Conservation (phyloP, 352 stramenopile genomes). For the Albugo laibachii region DNA sequence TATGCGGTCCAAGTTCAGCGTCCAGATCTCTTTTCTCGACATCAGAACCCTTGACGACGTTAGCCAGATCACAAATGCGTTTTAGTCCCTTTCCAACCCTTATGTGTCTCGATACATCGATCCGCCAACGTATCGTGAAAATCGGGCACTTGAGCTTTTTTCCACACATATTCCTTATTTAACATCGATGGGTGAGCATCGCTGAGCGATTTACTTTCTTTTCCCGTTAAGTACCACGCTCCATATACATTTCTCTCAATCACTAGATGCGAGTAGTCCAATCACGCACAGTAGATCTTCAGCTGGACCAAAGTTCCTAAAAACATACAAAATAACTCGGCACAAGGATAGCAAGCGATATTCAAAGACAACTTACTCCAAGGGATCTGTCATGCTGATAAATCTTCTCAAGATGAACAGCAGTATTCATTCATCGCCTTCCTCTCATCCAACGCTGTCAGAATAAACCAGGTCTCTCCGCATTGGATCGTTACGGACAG, state of each 20-base stretch:
- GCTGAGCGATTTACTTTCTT: slow-evolving; percentile 18
- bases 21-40: too few species aligned
- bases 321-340: slow-evolving; percentile 17
- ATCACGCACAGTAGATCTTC: slow-evolving; percentile 23
- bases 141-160: too few species aligned
- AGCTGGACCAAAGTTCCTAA: slow-evolving; percentile 25
- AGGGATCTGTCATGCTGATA: slow-evolving; percentile 29
- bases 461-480: slow-evolving; percentile 59
- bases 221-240: slow-evolving; percentile 30
- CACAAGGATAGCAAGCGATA: background rate
- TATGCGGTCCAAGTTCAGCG: too few species aligned
- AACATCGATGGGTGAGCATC: slow-evolving; percentile 11
- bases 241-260: slow-evolving; percentile 20
- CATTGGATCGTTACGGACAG: too few species aligned
- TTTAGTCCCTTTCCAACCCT: too few species aligned
- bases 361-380: slow-evolving; percentile 17
- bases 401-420: slow-evolving; percentile 14
- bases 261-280: slow-evolving; percentile 39
- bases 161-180: background rate
- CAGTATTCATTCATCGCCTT: slow-evolving; percentile 13
- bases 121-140: too few species aligned
- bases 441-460: slow-evolving; percentile 24
- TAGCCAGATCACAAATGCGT: too few species aligned
- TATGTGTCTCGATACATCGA: too few species aligned
- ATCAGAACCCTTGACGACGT: too few species aligned